A percentile compares a stretch with the other conserved stretches of the same genome.
phyloP scores from a whole-genome alignment of 192 early-diverging fungal species.

The Coemansia sp. region DNA sequence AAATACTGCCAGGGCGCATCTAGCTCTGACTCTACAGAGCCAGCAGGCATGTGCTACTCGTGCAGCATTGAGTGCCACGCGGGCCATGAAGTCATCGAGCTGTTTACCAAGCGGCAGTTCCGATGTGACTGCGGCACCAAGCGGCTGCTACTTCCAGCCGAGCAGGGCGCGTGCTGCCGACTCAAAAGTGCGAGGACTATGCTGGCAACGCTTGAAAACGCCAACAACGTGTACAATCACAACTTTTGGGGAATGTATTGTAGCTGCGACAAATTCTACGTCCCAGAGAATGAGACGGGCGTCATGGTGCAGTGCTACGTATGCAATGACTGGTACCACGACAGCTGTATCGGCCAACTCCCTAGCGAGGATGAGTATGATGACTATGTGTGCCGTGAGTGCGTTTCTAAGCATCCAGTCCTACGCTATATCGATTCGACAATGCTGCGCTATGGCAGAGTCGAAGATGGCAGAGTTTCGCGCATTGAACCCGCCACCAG shows the following conservation, averaged over 20 bases:
- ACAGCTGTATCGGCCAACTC: conserved; percentile 68
- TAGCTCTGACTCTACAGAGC: not conserved
- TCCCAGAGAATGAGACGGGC: conserved; percentile 68
- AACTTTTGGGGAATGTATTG: conserved; percentile 87
- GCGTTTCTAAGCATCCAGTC: conserved; percentile 27
- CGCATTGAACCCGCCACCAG: conserved; percentile 1
- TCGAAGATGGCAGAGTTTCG: conserved; percentile 18
- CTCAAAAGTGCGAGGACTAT: conserved; percentile 26
- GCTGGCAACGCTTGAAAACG: conserved; percentile 53
- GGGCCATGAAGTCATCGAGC: conserved; percentile 80
- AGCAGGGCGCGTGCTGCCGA: conserved; percentile 22
- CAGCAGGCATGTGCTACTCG: conserved; percentile 74
- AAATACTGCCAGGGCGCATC: conserved; percentile 13
- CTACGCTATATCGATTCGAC: conserved; percentile 34
- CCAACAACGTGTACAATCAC: conserved; percentile 78
- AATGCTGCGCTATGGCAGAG: conserved; percentile 22
- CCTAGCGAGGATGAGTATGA: conserved; percentile 31
- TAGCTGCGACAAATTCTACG: conserved; percentile 79
- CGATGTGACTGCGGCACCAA: conserved; percentile 88
- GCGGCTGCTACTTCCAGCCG: conserved; percentile 24
- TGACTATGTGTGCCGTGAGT: conserved; percentile 49
- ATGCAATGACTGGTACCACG: conserved; percentile 89
- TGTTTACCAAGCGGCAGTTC: conserved; percentile 84
- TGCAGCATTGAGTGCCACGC: conserved; percentile 79
- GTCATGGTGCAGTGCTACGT: conserved; percentile 85